Conservation (phyloP, 2,329 filamentous ascomycete genomes). For the Phoma sp. region DNA sequence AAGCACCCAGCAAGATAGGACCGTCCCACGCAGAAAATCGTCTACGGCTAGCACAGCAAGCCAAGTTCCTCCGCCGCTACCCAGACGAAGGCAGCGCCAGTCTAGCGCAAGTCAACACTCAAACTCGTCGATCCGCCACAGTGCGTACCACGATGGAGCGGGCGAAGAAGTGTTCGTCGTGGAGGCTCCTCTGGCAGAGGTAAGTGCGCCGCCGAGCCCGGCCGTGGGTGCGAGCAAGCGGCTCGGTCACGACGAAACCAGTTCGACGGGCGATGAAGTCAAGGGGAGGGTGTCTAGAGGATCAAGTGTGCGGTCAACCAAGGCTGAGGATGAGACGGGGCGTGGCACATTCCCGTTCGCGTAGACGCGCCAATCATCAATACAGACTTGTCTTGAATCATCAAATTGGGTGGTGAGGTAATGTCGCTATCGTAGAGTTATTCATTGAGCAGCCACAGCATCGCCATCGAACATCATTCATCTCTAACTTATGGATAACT, state of each 20-base stretch:
- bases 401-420: too few relatives aligned
- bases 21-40: conserved; percentile 16
- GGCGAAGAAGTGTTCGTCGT: conserved; percentile 41
- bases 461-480: too few relatives aligned
- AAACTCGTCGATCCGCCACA: conserved; percentile 7
- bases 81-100: conserved; percentile 54
- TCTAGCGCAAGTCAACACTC: conserved; percentile 26
- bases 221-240: conserved; percentile 9
- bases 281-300: not conserved
- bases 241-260: not conserved
- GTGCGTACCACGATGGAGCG: conserved; percentile 11
- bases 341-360: conserved; percentile 30
- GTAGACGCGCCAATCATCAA: not conserved
- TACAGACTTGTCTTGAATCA: too few relatives aligned
- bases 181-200: conserved; percentile 36
- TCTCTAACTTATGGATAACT: too few relatives aligned
- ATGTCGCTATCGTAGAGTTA: too few relatives aligned
- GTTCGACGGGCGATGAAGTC: not conserved
- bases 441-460: too few relatives aligned
- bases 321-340: conserved; percentile 2
- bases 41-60: conserved; percentile 21
- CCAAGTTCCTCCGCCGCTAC: conserved; percentile 54
- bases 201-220: conserved; percentile 34
- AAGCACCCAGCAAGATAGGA: conserved; percentile 1
- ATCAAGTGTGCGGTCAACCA: conserved; percentile 2